Percentiles rank a stretch among this genome's conserved stretches.
phyloP scores from a whole-genome alignment of 352 stramenopile species.

The Peronosclerospora sorghi region DNA sequence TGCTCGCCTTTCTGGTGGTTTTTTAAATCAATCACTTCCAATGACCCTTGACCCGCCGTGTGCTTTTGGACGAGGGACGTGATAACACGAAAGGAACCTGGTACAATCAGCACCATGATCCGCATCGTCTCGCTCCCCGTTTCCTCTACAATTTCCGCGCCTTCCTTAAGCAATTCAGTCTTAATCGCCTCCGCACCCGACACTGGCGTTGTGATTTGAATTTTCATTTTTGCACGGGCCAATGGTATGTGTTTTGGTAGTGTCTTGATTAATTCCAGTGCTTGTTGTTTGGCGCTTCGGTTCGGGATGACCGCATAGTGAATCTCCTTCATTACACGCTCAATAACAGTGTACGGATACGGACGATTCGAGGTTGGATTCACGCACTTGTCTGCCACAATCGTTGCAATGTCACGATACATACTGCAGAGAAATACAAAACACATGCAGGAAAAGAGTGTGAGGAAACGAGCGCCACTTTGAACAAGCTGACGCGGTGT shows the following conservation, averaged over 20 bases:
- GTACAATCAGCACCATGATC: conserved; percentile 64
- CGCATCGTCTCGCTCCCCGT: conserved; percentile 41
- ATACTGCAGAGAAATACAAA: conserved; percentile 39
- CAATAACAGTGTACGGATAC: conserved; percentile 94
- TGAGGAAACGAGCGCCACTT: background rate
- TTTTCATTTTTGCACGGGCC: conserved; percentile 95
- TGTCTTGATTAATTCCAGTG: conserved; percentile 94
- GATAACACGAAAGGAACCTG: conserved; percentile 62
- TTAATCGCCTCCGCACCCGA: conserved; percentile 46
- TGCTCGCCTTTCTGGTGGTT: conserved; percentile 86
- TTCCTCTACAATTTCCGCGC: conserved; percentile 58
- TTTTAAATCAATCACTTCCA: conserved; percentile 90
- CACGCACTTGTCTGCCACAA: conserved; percentile 95
- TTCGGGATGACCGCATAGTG: conserved; percentile 93
- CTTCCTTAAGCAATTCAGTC: conserved; percentile 42
- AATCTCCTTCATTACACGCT: conserved; percentile 93
- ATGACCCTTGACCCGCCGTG: conserved; percentile 36
- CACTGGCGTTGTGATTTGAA: conserved; percentile 64
- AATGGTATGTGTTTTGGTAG: conserved; percentile 90
- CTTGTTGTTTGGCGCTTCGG: conserved; percentile 92
- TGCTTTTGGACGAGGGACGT: conserved; percentile 61
- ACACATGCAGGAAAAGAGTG: background rate
- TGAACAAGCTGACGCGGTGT: background rate
- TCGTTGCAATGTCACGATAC: conserved; percentile 92
- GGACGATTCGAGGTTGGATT: conserved; percentile 91